Percentiles rank a stretch among this genome's conserved stretches.
These are phyloP conservation scores for Mycena citricolor DNA, from an alignment of 1,284 basidiomycete species.

Conservation along the genomic window DNA sequence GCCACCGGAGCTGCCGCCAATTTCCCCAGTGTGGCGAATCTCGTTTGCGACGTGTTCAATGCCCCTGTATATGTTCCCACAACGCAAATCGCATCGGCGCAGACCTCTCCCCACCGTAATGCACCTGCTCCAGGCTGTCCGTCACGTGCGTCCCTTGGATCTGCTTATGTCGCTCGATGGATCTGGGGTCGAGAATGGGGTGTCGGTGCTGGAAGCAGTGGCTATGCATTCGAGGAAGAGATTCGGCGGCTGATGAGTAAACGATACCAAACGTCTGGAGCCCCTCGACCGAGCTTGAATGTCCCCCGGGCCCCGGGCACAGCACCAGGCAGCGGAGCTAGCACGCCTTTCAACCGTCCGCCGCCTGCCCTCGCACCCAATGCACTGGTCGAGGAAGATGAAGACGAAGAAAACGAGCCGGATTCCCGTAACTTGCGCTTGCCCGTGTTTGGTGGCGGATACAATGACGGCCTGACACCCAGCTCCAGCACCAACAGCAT, in stretches of 20 bases:
- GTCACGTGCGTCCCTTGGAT: constrained; percentile 65
- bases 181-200: constrained; percentile 71
- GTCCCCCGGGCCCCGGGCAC: constrained; percentile 34
- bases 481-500: constrained; percentile 12
- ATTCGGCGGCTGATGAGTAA: constrained; percentile 65
- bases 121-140: constrained; percentile 67
- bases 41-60: constrained; percentile 79
- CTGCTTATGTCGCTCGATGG: constrained; percentile 77
- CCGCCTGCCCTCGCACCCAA: constrained; percentile 58
- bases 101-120: constrained; percentile 69
- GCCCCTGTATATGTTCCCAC: constrained; percentile 69
- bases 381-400: constrained; percentile 71
- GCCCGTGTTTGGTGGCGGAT: constrained; percentile 48
- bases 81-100: constrained; percentile 73
- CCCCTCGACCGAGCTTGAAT: constrained; percentile 58
- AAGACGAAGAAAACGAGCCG: constrained; percentile 60
- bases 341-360: constrained; percentile 55
- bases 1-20: constrained; percentile 76
- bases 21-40: constrained; percentile 77
- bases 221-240: constrained; percentile 75
- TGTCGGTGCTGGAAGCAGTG: constrained; percentile 32
- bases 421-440: constrained; percentile 27
- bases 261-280: constrained; percentile 64
- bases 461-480: constrained; percentile 39
- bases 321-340: constrained; percentile 52